Evolutionary conservation across 2,329 filamentous ascomycete genomes (phyloP), one percentile per base, ranked within the genome.

Genomic region (Sclerotinia subarctica): DNA sequence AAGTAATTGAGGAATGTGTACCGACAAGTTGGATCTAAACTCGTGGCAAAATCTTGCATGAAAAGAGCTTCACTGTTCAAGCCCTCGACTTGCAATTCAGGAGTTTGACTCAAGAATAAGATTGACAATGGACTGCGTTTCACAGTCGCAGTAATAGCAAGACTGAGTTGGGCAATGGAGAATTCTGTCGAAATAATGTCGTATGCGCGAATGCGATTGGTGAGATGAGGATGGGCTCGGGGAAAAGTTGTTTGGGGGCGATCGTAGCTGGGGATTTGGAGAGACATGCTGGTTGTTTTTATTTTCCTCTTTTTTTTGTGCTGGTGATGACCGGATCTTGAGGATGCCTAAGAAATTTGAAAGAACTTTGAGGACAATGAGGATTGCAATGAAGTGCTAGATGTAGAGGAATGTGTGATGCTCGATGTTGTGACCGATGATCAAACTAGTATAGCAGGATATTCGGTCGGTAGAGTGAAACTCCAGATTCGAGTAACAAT

Each of bases 1-100:
- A 67, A 26, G 46, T 52, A 67, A 53, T 67, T 67, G 8, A 67
- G 26, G n/a, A 62, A 67, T n/a, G 65, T 67, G 35, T 62, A 67
- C 24, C 56, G 38, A 46, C 65, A 62, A 19, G 47, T 67, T 11
- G 65, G 65, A 62, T 67, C 65, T n/a, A 67, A 32, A 29, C 19
- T 26, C 13, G 65, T 67, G 1, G 65, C 65, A 5, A 67, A 62
- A 52, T 67, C 65, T 21, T 67, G 44, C 32, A 67, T 49, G 29
- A 67, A 67, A 5, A 62, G 8, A 19, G 56, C 35, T 53, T 29
- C 46, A 51, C 24, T 11, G 2, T 38, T 51, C 13, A 62, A 51
- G 58, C 29, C 19, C 5, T n/a, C 47, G 4, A 62, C 24, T 19
- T 47, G 15, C 3, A 29, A n/a, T 11, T 60, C 46, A 21, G 32